Base-by-base conservation (phyloP, 2,329 filamentous ascomycete genomes). In the Penicillium sp. region DNA sequence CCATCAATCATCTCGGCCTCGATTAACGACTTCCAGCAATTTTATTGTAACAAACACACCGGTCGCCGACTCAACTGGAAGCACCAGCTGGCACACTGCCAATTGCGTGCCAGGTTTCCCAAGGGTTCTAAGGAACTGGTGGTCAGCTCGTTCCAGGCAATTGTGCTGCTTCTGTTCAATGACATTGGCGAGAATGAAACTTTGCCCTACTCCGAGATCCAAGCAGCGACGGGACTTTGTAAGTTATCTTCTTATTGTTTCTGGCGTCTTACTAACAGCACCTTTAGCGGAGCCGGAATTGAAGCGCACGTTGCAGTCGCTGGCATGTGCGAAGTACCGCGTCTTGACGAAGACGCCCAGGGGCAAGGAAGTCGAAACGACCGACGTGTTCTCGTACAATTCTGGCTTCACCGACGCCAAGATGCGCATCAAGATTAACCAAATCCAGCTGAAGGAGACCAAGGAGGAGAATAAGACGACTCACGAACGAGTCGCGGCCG, bases 391-490 rank as follows among this genome's bases (percentile, higher is more conserved):
- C 70, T 86, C 86, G 0, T 88, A 96, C 70, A 97, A 97, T 78
- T 77, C 83, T 46, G 74, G 74, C 16, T 99, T 99, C 76, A 80
- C 80, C 2, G 89, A 97, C 71, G 84, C 88, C 19, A 96, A 95
- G 76, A 90, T 91, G 76, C 87, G 92, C 57, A 88, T 99, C 78
- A 99, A 99, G 81, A 97, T 99, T 81, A 99, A 98, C 78, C 94
- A 97, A 77, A 95, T 99, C 67, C 95, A 99, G 77, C 85, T 97
- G 52, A 96, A 95, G 78, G 95, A 99, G 78, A 98, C 95, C 0
- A 90, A 90, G 69, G 90, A 94, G 71, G 95, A 99, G 78, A 97
- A 97, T 78, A 90, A 92, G 76, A 91, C 90, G 68, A 98, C 93
- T 1, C 92, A 98, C 76, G 89, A 96, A 75, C 86, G 92, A 44